Percentiles rank a stretch among this genome's conserved stretches.
phyloP scores from a whole-genome alignment of 1,284 basidiomycete genomes.

The Trametes polyzona region DNA sequence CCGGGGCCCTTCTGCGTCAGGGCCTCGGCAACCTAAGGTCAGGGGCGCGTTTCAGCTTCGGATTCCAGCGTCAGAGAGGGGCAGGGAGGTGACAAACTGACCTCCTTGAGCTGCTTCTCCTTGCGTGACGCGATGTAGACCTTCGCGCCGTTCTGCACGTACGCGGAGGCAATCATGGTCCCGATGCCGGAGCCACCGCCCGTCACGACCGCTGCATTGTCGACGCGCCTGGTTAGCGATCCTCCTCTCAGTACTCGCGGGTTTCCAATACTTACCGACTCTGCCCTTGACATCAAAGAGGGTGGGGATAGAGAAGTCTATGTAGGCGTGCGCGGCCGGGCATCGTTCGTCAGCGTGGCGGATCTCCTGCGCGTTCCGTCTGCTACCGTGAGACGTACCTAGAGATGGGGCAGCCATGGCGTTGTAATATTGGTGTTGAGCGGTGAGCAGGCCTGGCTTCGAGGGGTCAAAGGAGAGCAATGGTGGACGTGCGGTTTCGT shows the following conservation, averaged over 20 bases:
- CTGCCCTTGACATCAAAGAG: conserved; percentile 79
- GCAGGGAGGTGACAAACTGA: conserved; percentile 33
- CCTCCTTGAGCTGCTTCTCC: conserved; percentile 76
- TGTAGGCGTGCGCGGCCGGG: no score
- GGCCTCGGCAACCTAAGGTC: conserved; percentile 50
- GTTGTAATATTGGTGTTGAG: no score
- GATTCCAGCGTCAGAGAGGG: no score
- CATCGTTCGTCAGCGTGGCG: no score
- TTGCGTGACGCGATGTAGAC: conserved; percentile 88
- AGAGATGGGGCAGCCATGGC: no score
- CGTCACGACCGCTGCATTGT: conserved; percentile 83
- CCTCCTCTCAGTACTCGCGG: conserved; percentile 1
- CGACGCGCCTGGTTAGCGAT: not conserved
- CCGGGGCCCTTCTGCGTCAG: conserved; percentile 63
- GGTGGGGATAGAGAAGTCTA: conserved; percentile 23
- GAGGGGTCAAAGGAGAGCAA: no score
- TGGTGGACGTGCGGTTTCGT: no score
- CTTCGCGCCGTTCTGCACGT: conserved; percentile 63
- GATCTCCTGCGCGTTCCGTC: no score
- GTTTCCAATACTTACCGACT: conserved; percentile 58
- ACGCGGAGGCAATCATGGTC: conserved; percentile 79
- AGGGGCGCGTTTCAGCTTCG: not conserved
- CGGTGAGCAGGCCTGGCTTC: no score
- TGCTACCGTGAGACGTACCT: no score
- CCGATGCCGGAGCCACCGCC: conserved; percentile 82